Base-by-base conservation (phyloP, 2,329 filamentous ascomycete species). In the Neophaeococcomyces aloes region DNA sequence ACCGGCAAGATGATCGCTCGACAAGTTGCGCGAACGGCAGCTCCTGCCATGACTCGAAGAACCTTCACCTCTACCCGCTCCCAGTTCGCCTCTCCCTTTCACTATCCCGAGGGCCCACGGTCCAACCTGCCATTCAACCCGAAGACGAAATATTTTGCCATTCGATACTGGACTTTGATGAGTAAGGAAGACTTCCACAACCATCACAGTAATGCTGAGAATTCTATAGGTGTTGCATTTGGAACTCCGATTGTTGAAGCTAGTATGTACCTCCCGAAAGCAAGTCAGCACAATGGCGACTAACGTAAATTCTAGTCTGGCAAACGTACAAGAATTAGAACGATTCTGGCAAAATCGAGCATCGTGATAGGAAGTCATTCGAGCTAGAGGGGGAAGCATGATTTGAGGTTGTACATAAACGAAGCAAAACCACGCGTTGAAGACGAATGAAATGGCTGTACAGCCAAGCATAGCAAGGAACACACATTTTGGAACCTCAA, bases 61-160 rank as follows among this genome's bases (percentile, higher is more conserved):
- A 86, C 83, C 71, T 95, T 98, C 82, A 83, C 87, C 68, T 79
- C 86, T 61, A 93, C 89, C 65, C 85, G 86, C 62, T 41, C 47
- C 14, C 86, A 85, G 67, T 71, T 94, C 65, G 78, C 75, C 59
- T 93, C 86, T 65, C 88, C 88, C 53, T 95, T 94, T 81, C 91
- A 98, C 76, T 98, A 98, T 75, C 83, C 89, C 58, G 89, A 96
- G 74, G 91, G 89, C 54, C 85, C 89, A 61, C 83, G 86, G 69
- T 81, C 76, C 74, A 96, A 95, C 78, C 70, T 98, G 55, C 91
- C 91, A 56, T 98, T 98, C 80, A 94, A 98, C 76, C 84, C 91
- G 56, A 75, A 86, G 71, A 89, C 81, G 64, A 85, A 80, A 70
- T 83, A 75, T 71, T 98, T 98, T 66, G 77, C 72, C 55, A 51